These are phyloP conservation scores for Dalechampia spathulata DNA, from an alignment of 441 rosid species.

Conservation along the genomic window DNA sequence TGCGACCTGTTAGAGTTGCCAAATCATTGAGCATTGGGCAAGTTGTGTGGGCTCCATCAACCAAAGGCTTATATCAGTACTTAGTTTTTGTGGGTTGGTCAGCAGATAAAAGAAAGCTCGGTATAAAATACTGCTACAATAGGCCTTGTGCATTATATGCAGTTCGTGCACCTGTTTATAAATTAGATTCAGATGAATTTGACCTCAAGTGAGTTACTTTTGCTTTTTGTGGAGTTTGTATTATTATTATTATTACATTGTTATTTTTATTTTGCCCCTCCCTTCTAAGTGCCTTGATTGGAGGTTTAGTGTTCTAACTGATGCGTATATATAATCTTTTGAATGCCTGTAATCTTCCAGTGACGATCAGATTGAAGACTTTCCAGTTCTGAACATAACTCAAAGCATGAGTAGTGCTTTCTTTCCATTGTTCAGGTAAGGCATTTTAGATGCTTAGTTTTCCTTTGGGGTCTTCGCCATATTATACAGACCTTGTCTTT, in stretches of 20 bases:
- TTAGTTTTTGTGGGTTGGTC: conserved; percentile 88
- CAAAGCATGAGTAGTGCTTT: conserved; percentile 68
- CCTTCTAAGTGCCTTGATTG: conserved; percentile 7
- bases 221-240: conserved; percentile 5
- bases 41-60: conserved; percentile 81
- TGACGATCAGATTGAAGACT: conserved; percentile 38
- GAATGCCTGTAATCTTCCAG: conserved; percentile 27
- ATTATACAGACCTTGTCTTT: neutral
- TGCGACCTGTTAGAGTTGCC: conserved; percentile 50
- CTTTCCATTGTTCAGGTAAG: conserved; percentile 79
- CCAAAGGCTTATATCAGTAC: conserved; percentile 36
- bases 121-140: conserved; percentile 81
- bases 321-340: conserved; percentile 1
- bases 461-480: neutral
- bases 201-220: conserved; percentile 48
- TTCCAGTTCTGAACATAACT: conserved; percentile 39
- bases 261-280: neutral
- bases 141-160: conserved; percentile 81
- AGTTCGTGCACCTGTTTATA: conserved; percentile 28
- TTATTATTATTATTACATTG: neutral
- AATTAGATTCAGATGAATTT: conserved; percentile 24
- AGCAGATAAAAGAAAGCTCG: conserved; percentile 70
- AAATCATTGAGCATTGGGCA: conserved; percentile 78
- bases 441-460: no score
- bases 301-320: conserved; percentile 1